Conservation (phyloP, 805 yeast genomes). For the Grigorovia jiainica region DNA sequence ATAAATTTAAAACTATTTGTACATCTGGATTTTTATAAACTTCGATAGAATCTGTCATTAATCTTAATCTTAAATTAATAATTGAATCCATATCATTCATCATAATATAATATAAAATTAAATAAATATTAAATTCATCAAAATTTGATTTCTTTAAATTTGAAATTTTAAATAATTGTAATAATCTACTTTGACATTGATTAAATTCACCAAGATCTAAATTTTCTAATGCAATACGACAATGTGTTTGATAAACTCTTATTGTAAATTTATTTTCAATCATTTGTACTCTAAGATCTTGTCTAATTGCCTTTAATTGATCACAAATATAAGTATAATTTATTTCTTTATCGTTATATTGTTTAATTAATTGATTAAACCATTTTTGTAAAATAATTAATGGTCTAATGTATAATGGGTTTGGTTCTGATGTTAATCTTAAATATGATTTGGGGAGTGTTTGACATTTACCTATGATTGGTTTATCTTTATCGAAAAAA, state of each 20-base stretch:
- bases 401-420: slow-evolving; percentile 78
- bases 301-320: slow-evolving; percentile 87
- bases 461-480: slow-evolving; percentile 54
- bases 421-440: slow-evolving; percentile 85
- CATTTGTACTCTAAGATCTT: slow-evolving; percentile 87
- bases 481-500: slow-evolving; percentile 26
- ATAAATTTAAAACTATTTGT: slow-evolving; percentile 23
- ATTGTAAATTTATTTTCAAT: slow-evolving; percentile 70
- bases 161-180: slow-evolving; percentile 44
- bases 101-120: slow-evolving; percentile 63
- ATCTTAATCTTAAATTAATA: slow-evolving; percentile 19
- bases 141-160: slow-evolving; percentile 28
- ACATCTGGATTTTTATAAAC: slow-evolving; percentile 16
- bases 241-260: slow-evolving; percentile 75
- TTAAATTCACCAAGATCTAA: slow-evolving; percentile 89
- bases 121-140: slow-evolving; percentile 63
- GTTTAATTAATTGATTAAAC: slow-evolving; percentile 41
- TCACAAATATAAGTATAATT: slow-evolving; percentile 73
- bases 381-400: slow-evolving; percentile 49
- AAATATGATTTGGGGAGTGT: slow-evolving; percentile 68
- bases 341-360: slow-evolving; percentile 39
- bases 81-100: slow-evolving; percentile 46
- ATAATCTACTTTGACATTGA: slow-evolving; percentile 82
- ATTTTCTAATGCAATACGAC: slow-evolving; percentile 74
- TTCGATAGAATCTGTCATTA: slow-evolving; percentile 8